Evolutionary conservation across 495 filamentous ascomycete genomes (phyloP).

Genomic region (Daldinia concentrica): DNA sequence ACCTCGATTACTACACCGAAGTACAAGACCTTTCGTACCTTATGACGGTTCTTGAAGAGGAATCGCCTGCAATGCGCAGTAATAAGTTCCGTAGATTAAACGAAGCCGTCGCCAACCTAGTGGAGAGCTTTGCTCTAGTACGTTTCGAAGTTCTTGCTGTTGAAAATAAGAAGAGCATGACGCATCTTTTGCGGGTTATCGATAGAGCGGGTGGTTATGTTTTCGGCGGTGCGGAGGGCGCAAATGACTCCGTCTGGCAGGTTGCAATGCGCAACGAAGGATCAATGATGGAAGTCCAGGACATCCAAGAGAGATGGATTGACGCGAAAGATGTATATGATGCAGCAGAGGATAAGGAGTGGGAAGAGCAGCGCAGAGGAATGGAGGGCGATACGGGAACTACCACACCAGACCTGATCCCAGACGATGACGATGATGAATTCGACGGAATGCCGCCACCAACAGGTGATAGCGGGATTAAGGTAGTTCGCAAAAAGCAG

Average conservation of each 20-base stretch:
- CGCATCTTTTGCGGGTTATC: conserved; percentile 83
- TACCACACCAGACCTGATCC: conserved; percentile 44
- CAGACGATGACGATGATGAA: conserved; percentile 50
- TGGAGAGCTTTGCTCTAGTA: conserved; percentile 89
- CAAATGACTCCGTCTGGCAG: conserved; percentile 94
- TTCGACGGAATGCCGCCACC: conserved; percentile 46
- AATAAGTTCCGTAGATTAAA: conserved; percentile 85
- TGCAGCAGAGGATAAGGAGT: conserved; percentile 74
- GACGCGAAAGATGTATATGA: conserved; percentile 90
- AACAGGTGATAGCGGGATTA: conserved; percentile 49
- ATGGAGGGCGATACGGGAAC: conserved; percentile 41
- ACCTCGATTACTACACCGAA: conserved; percentile 95
- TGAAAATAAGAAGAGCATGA: conserved; percentile 96
- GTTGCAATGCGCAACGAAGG: conserved; percentile 89
- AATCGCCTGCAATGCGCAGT: conserved; percentile 64
- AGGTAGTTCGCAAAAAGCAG: conserved; percentile 52
- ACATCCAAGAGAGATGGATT: conserved; percentile 95
- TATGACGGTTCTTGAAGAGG: conserved; percentile 74
- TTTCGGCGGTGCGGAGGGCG: conserved; percentile 88
- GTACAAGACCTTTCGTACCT: conserved; percentile 92
- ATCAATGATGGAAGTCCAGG: conserved; percentile 78
- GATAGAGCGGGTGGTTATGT: conserved; percentile 93
- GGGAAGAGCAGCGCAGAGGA: conserved; percentile 65
- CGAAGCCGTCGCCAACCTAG: conserved; percentile 82
- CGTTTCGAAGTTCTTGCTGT: conserved; percentile 93